These are phyloP conservation scores for Amylocystis lapponica DNA, from an alignment of 768 basidiomycete genomes.

Conservation along the genomic window DNA sequence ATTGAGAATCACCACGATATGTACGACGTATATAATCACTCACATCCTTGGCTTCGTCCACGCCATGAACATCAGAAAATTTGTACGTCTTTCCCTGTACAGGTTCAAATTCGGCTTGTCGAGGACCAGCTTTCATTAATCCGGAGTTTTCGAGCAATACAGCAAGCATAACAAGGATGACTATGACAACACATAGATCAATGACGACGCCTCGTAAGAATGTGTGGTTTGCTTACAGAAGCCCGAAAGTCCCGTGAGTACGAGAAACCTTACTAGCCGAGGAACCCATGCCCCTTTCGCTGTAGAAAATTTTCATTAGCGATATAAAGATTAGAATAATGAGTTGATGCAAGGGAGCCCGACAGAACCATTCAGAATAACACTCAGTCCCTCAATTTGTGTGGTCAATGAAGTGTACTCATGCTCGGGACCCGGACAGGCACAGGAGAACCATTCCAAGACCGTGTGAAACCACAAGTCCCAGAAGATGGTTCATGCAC, in stretches of 20 bases:
- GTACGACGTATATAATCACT: slow-evolving; percentile 19
- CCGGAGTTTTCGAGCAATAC: slow-evolving; percentile 92
- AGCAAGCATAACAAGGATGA: slow-evolving; percentile 75
- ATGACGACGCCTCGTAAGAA: background rate
- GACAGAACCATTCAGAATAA: too few relatives aligned
- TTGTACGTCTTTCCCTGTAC: slow-evolving; percentile 75
- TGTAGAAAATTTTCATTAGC: too few relatives aligned
- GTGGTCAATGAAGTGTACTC: too few relatives aligned
- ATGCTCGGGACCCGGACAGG: too few relatives aligned
- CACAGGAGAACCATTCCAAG: too few relatives aligned
- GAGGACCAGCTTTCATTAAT: slow-evolving; percentile 82
- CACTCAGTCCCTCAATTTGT: too few relatives aligned
- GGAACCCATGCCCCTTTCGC: slow-evolving; percentile 67
- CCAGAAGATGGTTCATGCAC: too few relatives aligned
- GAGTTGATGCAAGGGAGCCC: too few relatives aligned
- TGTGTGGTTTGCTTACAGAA: slow-evolving; percentile 50
- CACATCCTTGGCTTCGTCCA: slow-evolving; percentile 94
- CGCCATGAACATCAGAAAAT: slow-evolving; percentile 94
- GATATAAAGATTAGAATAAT: too few relatives aligned
- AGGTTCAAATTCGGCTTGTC: slow-evolving; percentile 79
- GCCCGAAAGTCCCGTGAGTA: slow-evolving; percentile 46
- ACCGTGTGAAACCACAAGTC: too few relatives aligned
- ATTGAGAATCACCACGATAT: background rate
- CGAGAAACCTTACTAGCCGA: slow-evolving; percentile 42
- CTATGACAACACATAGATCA: background rate